Evolutionary conservation across 1,284 basidiomycete genomes (phyloP).

Genomic region (Pyrrhoderma noxium): DNA sequence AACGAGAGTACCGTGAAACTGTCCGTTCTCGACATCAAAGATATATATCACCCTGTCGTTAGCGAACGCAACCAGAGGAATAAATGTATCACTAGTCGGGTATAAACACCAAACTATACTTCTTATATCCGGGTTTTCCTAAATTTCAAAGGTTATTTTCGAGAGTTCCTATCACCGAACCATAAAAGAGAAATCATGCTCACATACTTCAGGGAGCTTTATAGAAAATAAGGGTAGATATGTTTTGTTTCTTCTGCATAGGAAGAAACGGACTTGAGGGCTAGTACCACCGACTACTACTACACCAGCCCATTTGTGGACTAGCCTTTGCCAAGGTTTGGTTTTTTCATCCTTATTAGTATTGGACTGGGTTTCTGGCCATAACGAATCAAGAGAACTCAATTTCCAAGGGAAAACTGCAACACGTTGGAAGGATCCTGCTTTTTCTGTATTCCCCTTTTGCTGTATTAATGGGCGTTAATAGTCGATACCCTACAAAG

Average conservation of each 20-base stretch:
- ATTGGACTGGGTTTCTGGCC: slow-evolving; percentile 9
- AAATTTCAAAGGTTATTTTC: no score
- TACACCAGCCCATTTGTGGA: slow-evolving; percentile 14
- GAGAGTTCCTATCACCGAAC: no score
- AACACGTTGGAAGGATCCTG: slow-evolving; percentile 1
- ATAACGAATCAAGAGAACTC: slow-evolving; percentile 3
- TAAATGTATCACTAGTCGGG: slow-evolving; percentile 10
- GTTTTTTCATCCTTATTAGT: slow-evolving; percentile 2
- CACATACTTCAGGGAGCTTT: slow-evolving; percentile 6
- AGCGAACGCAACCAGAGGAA: slow-evolving; percentile 12
- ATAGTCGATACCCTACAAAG: no score
- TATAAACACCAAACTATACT: slow-evolving; percentile 15
- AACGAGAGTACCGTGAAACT: slow-evolving; percentile 13
- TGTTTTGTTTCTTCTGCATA: slow-evolving; percentile 9
- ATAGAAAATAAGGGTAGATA: slow-evolving; percentile 12
- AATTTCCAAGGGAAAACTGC: slow-evolving; percentile 16
- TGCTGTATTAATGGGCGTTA: no score
- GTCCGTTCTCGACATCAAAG: slow-evolving; percentile 16
- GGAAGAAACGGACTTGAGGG: slow-evolving; percentile 9
- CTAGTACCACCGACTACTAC: slow-evolving; percentile 15
- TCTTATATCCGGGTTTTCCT: slow-evolving; percentile 8
- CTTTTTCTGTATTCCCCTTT: background rate
- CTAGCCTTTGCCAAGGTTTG: slow-evolving; percentile 7
- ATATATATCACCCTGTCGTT: slow-evolving; percentile 13
- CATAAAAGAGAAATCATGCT: background rate